Conservation (phyloP, 2,329 filamentous ascomycete genomes). For the Alternaria angustiovoidea region DNA sequence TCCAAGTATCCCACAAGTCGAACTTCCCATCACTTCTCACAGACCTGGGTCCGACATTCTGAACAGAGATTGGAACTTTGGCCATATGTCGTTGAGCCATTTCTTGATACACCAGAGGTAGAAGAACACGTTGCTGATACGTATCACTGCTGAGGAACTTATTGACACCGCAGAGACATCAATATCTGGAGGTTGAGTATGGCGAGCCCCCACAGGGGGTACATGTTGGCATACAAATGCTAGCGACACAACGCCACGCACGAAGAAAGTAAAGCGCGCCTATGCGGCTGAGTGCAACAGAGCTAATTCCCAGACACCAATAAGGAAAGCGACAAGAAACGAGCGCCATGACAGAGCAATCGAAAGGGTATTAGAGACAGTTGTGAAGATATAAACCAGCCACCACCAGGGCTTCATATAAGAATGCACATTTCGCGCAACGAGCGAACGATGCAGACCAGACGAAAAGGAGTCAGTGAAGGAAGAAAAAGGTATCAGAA, state of each 20-base stretch:
- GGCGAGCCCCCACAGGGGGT: neutral
- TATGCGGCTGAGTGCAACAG: neutral
- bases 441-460: neutral
- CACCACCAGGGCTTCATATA: neutral
- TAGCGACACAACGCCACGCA: neutral
- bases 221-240: neutral
- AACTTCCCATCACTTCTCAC: neutral
- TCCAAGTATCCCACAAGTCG: neutral
- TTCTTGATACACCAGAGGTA: neutral
- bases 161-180: neutral
- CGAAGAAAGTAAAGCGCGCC: neutral
- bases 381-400: conserved; percentile 1
- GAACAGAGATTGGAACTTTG: neutral
- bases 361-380: conserved; percentile 5
- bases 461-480: neutral
- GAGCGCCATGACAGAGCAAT: neutral
- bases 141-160: neutral
- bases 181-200: neutral
- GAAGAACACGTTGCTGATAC: neutral
- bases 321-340: neutral
- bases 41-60: neutral
- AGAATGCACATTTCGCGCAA: neutral
- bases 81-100: neutral
- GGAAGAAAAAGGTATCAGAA: neutral
- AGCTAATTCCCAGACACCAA: neutral